Evolutionary conservation across 371 early-diverging fungal genomes (phyloP), one percentile per base, ranked within the genome.

Genomic region (Smittium mucronatum): DNA sequence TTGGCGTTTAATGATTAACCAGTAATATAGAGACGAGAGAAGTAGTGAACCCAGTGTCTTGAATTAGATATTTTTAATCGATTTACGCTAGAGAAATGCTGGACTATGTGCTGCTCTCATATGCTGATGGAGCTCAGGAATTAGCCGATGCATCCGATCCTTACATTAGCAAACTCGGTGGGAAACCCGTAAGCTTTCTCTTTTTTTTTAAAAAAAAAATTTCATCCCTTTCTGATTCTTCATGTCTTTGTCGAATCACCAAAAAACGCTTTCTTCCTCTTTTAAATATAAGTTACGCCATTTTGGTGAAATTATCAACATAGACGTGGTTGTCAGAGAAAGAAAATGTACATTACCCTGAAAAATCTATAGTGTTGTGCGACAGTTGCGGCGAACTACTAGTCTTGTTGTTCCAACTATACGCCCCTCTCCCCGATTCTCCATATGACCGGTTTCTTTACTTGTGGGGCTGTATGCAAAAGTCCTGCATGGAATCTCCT

Each of bases 391-490:
- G 73, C 2, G 68, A 77, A 17, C 71, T 72, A 8, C 86, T 90
- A 87, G 82, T 82, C 63, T 74, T 90, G 34, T 73, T 91, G 5
- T 80, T 86, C 16, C 92, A 91, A 75, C 81, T 85, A 8, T 89
- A 88, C 73, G 91, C 82, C 25, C 92, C 92, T 1, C 74, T 91
- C 11, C 82, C 84, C 2, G 82, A 81, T 29, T 89, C 91, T 17
- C 75, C 85, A n/a, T 88, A 83, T 74, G 89, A 91, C 59, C 81
- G 92, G 59, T 85, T 85, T 0, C 72, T 91, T 11, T 91, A 91
- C 73, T 82, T 91, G 5, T 90, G 89, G 88, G 88, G 81, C 0
- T 91, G 92, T 76, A 89, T 87, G 67, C 81, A 81, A 30, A 82
- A 87, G 32, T 70, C 74, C 31, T 91, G 92, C 74, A 86, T 87